Percentiles rank a stretch among this genome's conserved stretches.
Evolutionary conservation across 2,329 filamentous ascomycete species (phyloP).

Genomic region (Aspergillus latus): DNA sequence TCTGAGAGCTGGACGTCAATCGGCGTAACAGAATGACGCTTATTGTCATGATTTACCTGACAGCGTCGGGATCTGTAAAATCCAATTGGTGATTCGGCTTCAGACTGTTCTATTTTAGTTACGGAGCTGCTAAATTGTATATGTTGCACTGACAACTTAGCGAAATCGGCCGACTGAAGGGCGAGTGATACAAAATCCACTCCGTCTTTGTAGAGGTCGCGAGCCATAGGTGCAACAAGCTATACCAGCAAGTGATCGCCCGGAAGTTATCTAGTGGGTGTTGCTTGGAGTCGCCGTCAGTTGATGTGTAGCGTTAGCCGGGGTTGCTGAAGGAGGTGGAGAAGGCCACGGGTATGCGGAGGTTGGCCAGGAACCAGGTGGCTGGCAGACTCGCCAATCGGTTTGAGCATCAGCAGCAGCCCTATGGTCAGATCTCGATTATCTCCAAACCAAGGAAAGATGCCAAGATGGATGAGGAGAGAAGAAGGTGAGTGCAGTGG

Average conservation of each 20-base stretch:
- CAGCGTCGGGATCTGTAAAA: conserved; percentile 74
- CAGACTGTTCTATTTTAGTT: conserved; percentile 39
- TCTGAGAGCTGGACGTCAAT: conserved; percentile 34
- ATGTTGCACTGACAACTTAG: conserved; percentile 52
- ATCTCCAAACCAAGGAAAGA: neutral
- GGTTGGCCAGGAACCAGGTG: conserved; percentile 8
- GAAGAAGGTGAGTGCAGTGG: neutral
- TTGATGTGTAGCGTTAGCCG: neutral
- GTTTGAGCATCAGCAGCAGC: conserved; percentile 1
- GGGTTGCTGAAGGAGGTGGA: neutral
- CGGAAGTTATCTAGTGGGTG: neutral
- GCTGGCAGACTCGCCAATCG: conserved; percentile 11
- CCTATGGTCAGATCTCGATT: conserved; percentile 1
- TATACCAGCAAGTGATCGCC: neutral
- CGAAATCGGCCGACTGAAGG: conserved; percentile 59
- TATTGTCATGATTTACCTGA: conserved; percentile 57
- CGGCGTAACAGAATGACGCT: conserved; percentile 13
- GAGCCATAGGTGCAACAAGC: conserved; percentile 28
- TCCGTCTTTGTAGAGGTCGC: conserved; percentile 55
- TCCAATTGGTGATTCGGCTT: conserved; percentile 65
- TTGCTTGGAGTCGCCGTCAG: neutral
- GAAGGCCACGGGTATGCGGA: neutral
- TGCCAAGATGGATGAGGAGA: neutral
- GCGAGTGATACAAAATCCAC: conserved; percentile 65
- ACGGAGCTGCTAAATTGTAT: conserved; percentile 35